A percentile compares a stretch with the other conserved stretches of the same genome.
These are phyloP conservation scores for Neocatenulostroma microsporum DNA, from an alignment of 2,329 filamentous ascomycete genomes.

Conservation along the genomic window DNA sequence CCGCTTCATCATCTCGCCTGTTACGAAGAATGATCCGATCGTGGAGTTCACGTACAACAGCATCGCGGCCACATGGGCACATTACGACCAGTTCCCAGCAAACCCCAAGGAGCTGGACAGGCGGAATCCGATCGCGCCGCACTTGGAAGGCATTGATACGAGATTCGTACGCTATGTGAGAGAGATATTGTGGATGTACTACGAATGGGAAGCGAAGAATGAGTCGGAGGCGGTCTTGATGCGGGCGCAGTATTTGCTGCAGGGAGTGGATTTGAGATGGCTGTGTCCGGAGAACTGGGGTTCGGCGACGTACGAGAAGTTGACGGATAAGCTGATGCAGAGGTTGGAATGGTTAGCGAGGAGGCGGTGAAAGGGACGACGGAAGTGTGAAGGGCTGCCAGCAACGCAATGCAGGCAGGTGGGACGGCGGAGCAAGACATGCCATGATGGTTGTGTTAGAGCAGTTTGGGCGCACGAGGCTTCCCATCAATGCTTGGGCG, in stretches of 20 bases:
- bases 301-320: constrained; percentile 2
- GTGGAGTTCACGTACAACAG: neutral
- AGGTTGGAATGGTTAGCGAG: neutral
- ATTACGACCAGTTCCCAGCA: neutral
- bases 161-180: neutral
- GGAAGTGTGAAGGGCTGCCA: no score
- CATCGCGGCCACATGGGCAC: neutral
- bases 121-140: neutral
- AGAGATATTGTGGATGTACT: neutral
- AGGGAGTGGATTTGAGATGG: constrained; percentile 1
- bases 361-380: neutral
- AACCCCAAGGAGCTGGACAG: neutral
- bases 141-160: neutral
- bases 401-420: no score
- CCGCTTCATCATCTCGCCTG: constrained; percentile 6
- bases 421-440: no score
- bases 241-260: neutral
- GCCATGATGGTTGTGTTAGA: no score
- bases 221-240: neutral
- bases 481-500: no score
- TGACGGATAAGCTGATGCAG: constrained; percentile 4
- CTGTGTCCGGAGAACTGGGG: neutral
- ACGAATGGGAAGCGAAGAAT: neutral
- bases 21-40: neutral
- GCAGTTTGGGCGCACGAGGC: no score